Evolutionary conservation across 306 rosid genomes (phyloP).

Genomic region (Inga oerstediana): DNA sequence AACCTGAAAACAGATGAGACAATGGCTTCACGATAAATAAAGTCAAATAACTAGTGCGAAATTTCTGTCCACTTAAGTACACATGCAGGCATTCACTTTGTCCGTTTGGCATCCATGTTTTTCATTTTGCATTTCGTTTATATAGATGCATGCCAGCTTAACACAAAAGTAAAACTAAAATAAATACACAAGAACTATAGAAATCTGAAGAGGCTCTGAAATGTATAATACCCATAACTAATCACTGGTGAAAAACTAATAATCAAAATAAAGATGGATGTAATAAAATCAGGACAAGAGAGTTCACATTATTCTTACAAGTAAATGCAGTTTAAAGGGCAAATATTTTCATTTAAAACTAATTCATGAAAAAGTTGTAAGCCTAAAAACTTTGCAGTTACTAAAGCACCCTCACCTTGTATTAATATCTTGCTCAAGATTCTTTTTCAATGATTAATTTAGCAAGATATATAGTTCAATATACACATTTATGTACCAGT

Average conservation of each 20-base stretch:
- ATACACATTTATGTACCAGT: background rate
- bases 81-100: constrained; percentile 17
- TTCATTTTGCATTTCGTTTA: background rate
- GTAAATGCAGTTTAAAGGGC: background rate
- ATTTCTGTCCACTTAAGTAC: background rate
- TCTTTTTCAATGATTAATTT: background rate
- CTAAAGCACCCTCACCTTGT: background rate
- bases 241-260: background rate
- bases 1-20: constrained; percentile 18
- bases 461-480: background rate
- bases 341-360: background rate
- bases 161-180: background rate
- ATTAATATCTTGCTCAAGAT: background rate
- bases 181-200: background rate
- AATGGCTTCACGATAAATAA: background rate
- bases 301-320: background rate
- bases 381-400: background rate
- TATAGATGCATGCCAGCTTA: background rate
- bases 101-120: constrained; percentile 20
- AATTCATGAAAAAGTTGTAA: background rate
- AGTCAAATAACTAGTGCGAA: constrained; percentile 11
- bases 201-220: background rate
- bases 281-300: background rate
- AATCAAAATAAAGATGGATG: background rate
- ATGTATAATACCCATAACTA: background rate